A percentile compares a stretch with the other conserved stretches of the same genome.
Evolutionary conservation across 2,329 filamentous ascomycete genomes (phyloP).

Genomic region (Pseudovirgaria hyperparasitica): DNA sequence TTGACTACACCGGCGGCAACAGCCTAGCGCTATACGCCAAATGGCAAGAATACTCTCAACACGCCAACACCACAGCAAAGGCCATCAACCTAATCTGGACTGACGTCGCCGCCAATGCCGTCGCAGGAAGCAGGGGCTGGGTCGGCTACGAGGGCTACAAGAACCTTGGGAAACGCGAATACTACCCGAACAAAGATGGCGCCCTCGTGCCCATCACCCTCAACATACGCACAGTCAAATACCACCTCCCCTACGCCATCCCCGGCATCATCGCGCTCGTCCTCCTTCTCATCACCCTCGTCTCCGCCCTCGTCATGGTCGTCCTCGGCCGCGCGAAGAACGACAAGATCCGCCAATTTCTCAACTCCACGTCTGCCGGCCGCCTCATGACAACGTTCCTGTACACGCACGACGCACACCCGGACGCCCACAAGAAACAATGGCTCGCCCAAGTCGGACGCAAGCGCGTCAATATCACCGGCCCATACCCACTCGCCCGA

Average conservation of each 20-base stretch:
- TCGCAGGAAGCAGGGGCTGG: constrained; percentile 25
- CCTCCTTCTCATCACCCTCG: constrained; percentile 4
- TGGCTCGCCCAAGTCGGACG: constrained; percentile 5
- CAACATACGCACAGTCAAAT: constrained; percentile 17
- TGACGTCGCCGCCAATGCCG: constrained; percentile 29
- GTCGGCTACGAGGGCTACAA: constrained; percentile 4
- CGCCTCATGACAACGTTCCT: constrained; percentile 7
- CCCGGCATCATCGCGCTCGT: constrained; percentile 15
- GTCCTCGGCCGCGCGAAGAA: constrained; percentile 5
- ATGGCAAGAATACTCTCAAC: constrained; percentile 26
- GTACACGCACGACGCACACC: constrained; percentile 7
- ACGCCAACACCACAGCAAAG: constrained; percentile 12
- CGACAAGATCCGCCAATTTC: constrained; percentile 5
- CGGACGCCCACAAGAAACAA: constrained; percentile 2
- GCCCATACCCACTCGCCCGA: constrained; percentile 3
- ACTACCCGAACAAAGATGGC: constrained; percentile 4
- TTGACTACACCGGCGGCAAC: constrained; percentile 22
- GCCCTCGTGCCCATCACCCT: constrained; percentile 15
- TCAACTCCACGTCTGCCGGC: constrained; percentile 7
- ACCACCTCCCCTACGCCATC: constrained; percentile 20
- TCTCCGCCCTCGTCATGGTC: constrained; percentile 3
- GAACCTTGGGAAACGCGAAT: constrained; percentile 3
- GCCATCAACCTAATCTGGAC: constrained; percentile 36
- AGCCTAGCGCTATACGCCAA: constrained; percentile 29
- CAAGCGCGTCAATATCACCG: constrained; percentile 6